These are phyloP conservation scores for Teratosphaeria viscida DNA, from an alignment of 2,329 filamentous ascomycete species.

Conservation along the genomic window DNA sequence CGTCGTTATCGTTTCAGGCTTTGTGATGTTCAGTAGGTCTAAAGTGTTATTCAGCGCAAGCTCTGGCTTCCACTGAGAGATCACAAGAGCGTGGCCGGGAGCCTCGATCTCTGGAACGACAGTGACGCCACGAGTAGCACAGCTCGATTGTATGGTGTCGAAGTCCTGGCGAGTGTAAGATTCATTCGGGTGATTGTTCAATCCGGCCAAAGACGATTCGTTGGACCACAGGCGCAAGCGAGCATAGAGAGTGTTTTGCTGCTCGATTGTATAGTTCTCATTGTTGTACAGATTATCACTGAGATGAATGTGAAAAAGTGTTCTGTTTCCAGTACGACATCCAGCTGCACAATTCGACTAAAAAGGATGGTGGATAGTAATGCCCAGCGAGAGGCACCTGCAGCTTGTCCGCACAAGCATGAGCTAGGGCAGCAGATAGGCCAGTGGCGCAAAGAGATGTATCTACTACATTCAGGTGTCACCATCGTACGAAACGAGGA, in stretches of 20 bases:
- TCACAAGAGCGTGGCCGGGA: slow-evolving; percentile 46
- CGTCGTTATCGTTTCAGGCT: slow-evolving; percentile 44
- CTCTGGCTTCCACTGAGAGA: slow-evolving; percentile 51
- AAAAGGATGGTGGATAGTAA: slow-evolving; percentile 45
- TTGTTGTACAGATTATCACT: slow-evolving; percentile 48
- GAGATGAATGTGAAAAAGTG: slow-evolving; percentile 48
- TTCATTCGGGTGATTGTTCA: slow-evolving; percentile 45
- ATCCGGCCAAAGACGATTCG: slow-evolving; percentile 34
- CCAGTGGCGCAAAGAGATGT: not conserved
- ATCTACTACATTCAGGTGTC: not conserved
- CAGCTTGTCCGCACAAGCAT: not conserved
- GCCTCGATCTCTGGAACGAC: slow-evolving; percentile 51
- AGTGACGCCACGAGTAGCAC: slow-evolving; percentile 46
- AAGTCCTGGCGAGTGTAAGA: slow-evolving; percentile 44
- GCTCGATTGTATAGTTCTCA: slow-evolving; percentile 38
- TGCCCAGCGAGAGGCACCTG: slow-evolving; percentile 25
- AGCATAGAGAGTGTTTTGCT: slow-evolving; percentile 42
- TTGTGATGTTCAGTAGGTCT: slow-evolving; percentile 45
- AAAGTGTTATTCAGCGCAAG: slow-evolving; percentile 38
- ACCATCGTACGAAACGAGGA: too few species aligned
- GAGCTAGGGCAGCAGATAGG: not conserved
- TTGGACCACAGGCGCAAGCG: slow-evolving; percentile 47
- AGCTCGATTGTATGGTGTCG: slow-evolving; percentile 42
- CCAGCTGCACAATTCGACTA: slow-evolving; percentile 49
- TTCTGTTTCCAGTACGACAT: slow-evolving; percentile 54